Conservation (phyloP, 352 stramenopile genomes). For the Elongisporangium prolatum region DNA sequence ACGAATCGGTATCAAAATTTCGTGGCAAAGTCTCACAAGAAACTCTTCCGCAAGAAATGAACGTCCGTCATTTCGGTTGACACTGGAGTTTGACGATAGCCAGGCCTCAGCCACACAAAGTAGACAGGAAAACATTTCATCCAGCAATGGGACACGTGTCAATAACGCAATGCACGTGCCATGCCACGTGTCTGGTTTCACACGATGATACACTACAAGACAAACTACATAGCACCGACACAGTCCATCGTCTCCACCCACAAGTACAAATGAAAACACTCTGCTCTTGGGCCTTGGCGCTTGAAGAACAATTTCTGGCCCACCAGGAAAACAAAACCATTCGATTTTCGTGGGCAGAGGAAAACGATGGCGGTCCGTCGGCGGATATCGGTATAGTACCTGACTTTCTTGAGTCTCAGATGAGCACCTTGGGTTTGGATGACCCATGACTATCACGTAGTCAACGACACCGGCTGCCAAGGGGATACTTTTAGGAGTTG, state of each 20-base stretch:
- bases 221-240: constrained; percentile 69
- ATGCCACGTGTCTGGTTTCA: constrained; percentile 40
- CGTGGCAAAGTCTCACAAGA: constrained; percentile 48
- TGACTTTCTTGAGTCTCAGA: constrained; percentile 34
- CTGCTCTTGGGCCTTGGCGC: constrained; percentile 36
- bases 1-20: constrained; percentile 52
- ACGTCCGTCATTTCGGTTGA: not conserved
- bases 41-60: constrained; percentile 21
- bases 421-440: constrained; percentile 2
- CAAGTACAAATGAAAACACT: constrained; percentile 77
- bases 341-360: constrained; percentile 83
- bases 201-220: constrained; percentile 62
- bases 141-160: constrained; percentile 58
- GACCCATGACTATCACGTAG: constrained; percentile 72
- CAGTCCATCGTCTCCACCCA: constrained; percentile 68
- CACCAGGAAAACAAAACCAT: constrained; percentile 84
- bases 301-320: constrained; percentile 54
- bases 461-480: constrained; percentile 67
- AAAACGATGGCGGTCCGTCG: constrained; percentile 44
- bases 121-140: constrained; percentile 46
- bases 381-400: constrained; percentile 64
- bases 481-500: constrained; percentile 15
- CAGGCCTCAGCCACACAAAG: constrained; percentile 50
- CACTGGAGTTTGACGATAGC: constrained; percentile 21
- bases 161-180: constrained; percentile 71